Base-by-base conservation (phyloP, 2,329 filamentous ascomycete genomes). In the Stagonosporopsis chrysanthemi region DNA sequence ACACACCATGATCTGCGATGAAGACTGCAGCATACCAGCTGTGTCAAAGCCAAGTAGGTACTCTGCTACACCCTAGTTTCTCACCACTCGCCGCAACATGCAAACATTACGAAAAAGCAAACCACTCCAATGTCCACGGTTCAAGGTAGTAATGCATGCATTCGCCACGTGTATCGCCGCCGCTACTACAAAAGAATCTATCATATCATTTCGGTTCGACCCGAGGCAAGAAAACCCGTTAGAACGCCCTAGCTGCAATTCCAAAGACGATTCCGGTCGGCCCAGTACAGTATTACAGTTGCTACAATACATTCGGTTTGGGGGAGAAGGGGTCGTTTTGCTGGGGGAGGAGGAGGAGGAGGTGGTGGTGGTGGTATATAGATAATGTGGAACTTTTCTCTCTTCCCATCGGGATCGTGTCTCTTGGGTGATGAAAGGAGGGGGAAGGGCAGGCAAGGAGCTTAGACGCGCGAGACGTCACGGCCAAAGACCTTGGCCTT, bases 401-500 rank as follows among this genome's bases (percentile, higher is more conserved):
- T 7, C 35, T n/a, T 36, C 15, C 24, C 24, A 7, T 26, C n/a
- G n/a, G n/a, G n/a, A n/a, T n/a, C n/a, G 33, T n/a, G 33, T 35
- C 12, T 9, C 26, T 9, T 28, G 26, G 9, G 26, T 5, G 26
- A 28, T 5, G 9, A 28, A 28, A 28, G 26, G 9, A 9, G 26
- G 26, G 26, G 22, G 39, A 22, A 24, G 23, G 23, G 17, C 4
- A 4, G 23, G 14, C 9, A 33, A 12, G 15, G 6, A 23, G 42
- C 23, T 46, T 67, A 73, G 44, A 94, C 91, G 71, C 91, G 86
- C 41, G 91, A 94, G 48, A 98, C 91, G 73, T 99, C 95, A 77
- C 95, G 92, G 61, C 95, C 95, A 74, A 99, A 99, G 59, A 95
- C 81, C 83, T 96, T 96, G 68, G 93, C 92, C 86, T 99, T 99